Percentiles rank a stretch among this genome's conserved stretches.
Conservation (phyloP, 208 protist species). For the Leishmania major region DNA sequence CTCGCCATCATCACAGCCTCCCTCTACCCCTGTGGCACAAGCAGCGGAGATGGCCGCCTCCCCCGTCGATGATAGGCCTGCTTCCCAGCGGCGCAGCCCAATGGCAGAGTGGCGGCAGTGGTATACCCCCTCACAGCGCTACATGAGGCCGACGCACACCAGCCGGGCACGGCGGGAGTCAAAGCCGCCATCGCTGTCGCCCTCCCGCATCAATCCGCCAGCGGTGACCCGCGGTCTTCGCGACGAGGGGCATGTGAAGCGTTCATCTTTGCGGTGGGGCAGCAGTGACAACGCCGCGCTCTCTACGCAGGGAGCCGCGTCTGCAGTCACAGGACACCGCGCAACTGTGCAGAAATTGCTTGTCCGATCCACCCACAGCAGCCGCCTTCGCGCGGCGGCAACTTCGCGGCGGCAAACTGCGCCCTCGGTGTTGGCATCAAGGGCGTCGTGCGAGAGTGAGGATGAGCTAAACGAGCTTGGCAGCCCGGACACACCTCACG, state of each 20-base stretch:
- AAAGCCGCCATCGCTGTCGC: neutral
- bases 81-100: neutral
- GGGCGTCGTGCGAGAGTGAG: neutral
- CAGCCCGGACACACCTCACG: neutral
- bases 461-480: neutral
- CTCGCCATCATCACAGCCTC: neutral
- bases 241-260: neutral
- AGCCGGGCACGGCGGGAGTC: conserved; percentile 25
- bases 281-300: neutral
- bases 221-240: too few species aligned
- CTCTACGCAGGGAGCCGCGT: neutral
- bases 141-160: conserved; percentile 37
- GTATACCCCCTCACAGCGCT: conserved; percentile 14
- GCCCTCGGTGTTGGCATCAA: neutral
- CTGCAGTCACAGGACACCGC: neutral
- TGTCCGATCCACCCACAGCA: conserved; percentile 29
- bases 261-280: neutral
- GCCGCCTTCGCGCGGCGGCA: conserved; percentile 15
- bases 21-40: neutral
- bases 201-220: neutral
- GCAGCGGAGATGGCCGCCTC: neutral
- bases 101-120: neutral
- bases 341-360: conserved; percentile 1
- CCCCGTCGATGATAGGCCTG: neutral
- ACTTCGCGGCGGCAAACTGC: neutral